Evolutionary conservation across 139 green algal genomes (phyloP), one percentile per base, ranked within the genome.

Genomic region (Chlamydomonas incerta): DNA sequence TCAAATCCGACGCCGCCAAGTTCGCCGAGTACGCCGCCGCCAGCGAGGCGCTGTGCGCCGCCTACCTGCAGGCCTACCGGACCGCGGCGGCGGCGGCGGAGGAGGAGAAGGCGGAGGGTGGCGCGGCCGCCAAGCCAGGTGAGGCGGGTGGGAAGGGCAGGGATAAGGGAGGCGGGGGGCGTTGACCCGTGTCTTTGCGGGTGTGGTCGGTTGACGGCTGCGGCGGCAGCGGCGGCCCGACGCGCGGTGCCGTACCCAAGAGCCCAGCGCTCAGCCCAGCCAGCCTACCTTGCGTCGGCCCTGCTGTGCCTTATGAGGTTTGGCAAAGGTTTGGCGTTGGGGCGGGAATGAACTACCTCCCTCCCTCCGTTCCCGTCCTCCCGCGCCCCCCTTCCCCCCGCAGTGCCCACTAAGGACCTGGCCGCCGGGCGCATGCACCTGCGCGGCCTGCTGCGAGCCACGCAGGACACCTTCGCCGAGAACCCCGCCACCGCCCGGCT

Each of bases 371-470:
- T n/a, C 17, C 62, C 41, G 33, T 47, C 14, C 6, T 0, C 26
- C 28, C 28, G 10, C 5, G 8, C 26, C 1, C 37, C 24, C 20
- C 34, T 55, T 1, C 37, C 24, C 20, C 34, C 55, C 58, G 26
- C 41, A 65, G 90, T 46, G 9, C 81, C 58, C 17, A 41, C 72
- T 18, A 89, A 89, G 0, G 93, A 97, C 47, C 87, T 97, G 46
- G 83, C 91, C 18, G 90, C 93, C 13, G 93, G 92, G 1, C 90
- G 95, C 26, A 92, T 98, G 94, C 95, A 96, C 46, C 85, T 98
- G 47, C 75, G 92, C 0, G 90, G 91, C 2, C 60, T 96, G 46
- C 55, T 97, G 31, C 93, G 95, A 75, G 91, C 95, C 82, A 92
- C 90, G 17, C 80, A 89, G 50, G 88, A 91, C 55, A 35, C 52